Evolutionary conservation across 805 yeast species (phyloP), one percentile per base, ranked within the genome.

Genomic region (Saccharomycopsis fibuligera): DNA sequence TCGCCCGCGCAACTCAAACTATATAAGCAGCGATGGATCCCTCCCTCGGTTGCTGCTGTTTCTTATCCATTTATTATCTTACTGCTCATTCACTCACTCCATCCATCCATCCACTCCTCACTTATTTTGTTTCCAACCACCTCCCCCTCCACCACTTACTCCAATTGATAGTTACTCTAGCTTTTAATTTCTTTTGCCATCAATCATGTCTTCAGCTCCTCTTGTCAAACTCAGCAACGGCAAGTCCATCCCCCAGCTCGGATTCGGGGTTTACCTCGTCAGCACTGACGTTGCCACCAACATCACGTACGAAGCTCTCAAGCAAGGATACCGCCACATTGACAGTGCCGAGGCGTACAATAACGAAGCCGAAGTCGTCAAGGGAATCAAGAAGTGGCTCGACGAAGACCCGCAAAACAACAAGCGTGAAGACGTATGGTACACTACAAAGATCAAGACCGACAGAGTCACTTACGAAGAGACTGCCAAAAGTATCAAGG

Each of bases 361-460:
- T 10, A 86, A 86, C 64, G 86, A 84, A 60, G 54, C 54, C 14
- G 83, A 80, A 55, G 76, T 77, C 4, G 79, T 78, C 19, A 68
- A 72, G 44, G 93, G 83, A 4, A 75, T 84, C 37, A 63, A 68
- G n/a, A 60, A 66, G 44, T 84, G 78, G 70, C 53, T 81, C 22
- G 56, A 68, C 31, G 76, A 73, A 47, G 68, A 72, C 48, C 69
- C 72, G 17, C 67, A 63, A 27, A 67, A 69, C 23, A 59, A 66
- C 47, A 73, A 69, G 50, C 66, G 83, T 44, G 70, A 67, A 37
- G 81, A 76, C 25, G 73, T 79, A 12, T 74, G 69, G 51, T 78
- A 83, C 63, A 81, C 87, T 9, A 81, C 93, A 4, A 86, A 86
- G 60, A 59, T 85, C 19, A 83, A 90, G 89, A 76, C 81, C 57